Percentiles rank a stretch among this genome's conserved stretches.
Evolutionary conservation across 495 filamentous ascomycete species (phyloP).

Genomic region (Lichina pygmaea): DNA sequence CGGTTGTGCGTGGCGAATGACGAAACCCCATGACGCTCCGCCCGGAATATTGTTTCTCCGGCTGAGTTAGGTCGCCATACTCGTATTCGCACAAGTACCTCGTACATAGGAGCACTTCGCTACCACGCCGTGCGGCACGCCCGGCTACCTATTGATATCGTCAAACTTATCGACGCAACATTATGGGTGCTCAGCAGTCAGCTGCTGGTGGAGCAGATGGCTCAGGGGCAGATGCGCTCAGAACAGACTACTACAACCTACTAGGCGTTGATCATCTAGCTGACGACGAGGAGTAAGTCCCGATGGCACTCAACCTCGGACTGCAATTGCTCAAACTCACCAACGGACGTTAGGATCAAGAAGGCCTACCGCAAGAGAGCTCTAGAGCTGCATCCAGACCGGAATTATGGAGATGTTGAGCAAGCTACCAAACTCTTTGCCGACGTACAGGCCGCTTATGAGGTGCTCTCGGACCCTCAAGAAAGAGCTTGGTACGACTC

Average conservation of each 20-base stretch:
- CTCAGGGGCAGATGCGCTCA: constrained; percentile 2
- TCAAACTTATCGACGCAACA: too few relatives aligned
- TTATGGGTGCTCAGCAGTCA: constrained; percentile 68
- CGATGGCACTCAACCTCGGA: not conserved
- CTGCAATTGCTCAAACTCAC: not conserved
- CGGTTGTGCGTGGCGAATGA: too few relatives aligned
- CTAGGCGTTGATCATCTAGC: constrained; percentile 45
- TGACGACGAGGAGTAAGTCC: constrained; percentile 54
- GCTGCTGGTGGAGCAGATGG: constrained; percentile 15
- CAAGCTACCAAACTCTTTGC: constrained; percentile 65
- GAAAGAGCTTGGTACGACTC: constrained; percentile 96
- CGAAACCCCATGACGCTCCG: too few relatives aligned
- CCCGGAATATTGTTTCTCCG: too few relatives aligned
- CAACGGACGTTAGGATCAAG: constrained; percentile 36
- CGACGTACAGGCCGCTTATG: constrained; percentile 77
- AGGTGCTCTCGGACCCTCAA: constrained; percentile 82
- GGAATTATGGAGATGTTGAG: constrained; percentile 70
- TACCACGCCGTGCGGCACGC: too few relatives aligned
- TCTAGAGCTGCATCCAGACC: constrained; percentile 81
- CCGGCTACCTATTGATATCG: too few relatives aligned
- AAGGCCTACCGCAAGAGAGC: constrained; percentile 80
- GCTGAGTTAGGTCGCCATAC: too few relatives aligned
- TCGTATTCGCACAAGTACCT: too few relatives aligned
- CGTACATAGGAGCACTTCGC: too few relatives aligned
- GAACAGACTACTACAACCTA: constrained; percentile 51